Percentiles rank a stretch among this genome's conserved stretches.
These are phyloP conservation scores for Irpex sp. DNA, from an alignment of 1,284 basidiomycete genomes.

Conservation along the genomic window DNA sequence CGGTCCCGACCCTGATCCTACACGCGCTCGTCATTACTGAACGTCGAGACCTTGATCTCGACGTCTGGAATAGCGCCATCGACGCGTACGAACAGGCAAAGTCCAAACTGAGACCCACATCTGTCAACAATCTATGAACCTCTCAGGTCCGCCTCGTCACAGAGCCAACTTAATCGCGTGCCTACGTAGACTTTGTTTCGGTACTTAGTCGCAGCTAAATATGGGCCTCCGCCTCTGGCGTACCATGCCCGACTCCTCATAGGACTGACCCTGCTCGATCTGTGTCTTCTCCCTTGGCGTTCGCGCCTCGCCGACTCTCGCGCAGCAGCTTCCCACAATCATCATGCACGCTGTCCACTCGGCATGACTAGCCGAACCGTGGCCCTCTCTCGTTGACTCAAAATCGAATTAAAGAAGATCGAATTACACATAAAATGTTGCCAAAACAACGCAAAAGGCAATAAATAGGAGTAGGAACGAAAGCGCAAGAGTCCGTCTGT, in stretches of 20 bases:
- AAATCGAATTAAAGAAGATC: neutral
- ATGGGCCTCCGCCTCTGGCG: no score
- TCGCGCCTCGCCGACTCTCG: no score
- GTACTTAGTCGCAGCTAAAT: no score
- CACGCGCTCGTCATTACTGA: constrained; percentile 47
- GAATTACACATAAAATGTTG: neutral
- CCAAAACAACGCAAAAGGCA: neutral
- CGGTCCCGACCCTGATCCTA: constrained; percentile 35
- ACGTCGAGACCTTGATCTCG: constrained; percentile 41
- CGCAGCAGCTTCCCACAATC: no score
- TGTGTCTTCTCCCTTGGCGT: no score
- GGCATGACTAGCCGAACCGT: neutral
- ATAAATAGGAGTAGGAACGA: neutral
- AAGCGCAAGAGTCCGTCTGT: neutral
- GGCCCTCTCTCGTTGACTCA: neutral
- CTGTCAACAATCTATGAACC: neutral
- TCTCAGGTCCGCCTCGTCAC: neutral
- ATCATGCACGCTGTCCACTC: no score
- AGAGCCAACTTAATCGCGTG: no score
- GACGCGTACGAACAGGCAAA: constrained; percentile 14
- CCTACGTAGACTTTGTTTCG: no score
- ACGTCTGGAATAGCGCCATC: constrained; percentile 40
- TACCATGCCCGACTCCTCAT: no score
- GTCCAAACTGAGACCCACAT: neutral
- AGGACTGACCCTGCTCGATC: no score